Evolutionary conservation across 179 eudicot species (phyloP).

Genomic region (Nepenthes alata): DNA sequence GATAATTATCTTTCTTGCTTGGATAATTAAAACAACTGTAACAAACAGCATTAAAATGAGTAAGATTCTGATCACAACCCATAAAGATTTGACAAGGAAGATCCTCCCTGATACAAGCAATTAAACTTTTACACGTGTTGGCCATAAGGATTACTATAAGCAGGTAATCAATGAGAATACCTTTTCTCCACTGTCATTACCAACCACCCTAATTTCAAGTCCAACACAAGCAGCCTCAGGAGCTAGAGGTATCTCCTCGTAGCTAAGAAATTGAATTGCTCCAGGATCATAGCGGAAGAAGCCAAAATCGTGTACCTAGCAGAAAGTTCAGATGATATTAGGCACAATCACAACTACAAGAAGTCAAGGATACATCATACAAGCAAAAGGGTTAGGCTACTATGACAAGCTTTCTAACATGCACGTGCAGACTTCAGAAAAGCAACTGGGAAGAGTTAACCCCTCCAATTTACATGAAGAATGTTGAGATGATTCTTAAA

Average conservation of each 20-base stretch:
- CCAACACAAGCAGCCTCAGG: slow-evolving; percentile 99
- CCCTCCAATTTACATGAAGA: too few relatives aligned
- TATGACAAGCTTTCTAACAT: not conserved
- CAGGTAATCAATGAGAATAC: slow-evolving; percentile 18
- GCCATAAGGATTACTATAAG: not conserved
- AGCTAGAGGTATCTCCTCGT: slow-evolving; percentile 97
- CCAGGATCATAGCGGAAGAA: slow-evolving; percentile 87
- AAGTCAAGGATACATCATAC: not conserved
- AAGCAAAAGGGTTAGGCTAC: not conserved
- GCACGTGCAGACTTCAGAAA: too few relatives aligned
- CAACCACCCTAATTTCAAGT: slow-evolving; percentile 93
- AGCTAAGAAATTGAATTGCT: slow-evolving; percentile 72
- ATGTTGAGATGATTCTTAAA: too few relatives aligned
- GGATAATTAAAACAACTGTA: too few relatives aligned
- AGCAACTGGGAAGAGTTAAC: too few relatives aligned
- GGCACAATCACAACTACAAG: not conserved
- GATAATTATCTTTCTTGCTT: too few relatives aligned
- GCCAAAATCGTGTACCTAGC: slow-evolving; percentile 97
- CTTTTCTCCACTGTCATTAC: slow-evolving; percentile 99
- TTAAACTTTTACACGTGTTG: too few relatives aligned
- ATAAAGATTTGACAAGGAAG: too few relatives aligned
- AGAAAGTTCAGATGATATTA: slow-evolving; percentile 6
- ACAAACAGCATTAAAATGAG: too few relatives aligned
- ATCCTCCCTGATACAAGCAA: too few relatives aligned
- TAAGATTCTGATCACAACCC: too few relatives aligned